A percentile compares a stretch with the other conserved stretches of the same genome.
phyloP scores from a whole-genome alignment of 495 filamentous ascomycete genomes.

The Podospora bellae-mahoneyi region DNA sequence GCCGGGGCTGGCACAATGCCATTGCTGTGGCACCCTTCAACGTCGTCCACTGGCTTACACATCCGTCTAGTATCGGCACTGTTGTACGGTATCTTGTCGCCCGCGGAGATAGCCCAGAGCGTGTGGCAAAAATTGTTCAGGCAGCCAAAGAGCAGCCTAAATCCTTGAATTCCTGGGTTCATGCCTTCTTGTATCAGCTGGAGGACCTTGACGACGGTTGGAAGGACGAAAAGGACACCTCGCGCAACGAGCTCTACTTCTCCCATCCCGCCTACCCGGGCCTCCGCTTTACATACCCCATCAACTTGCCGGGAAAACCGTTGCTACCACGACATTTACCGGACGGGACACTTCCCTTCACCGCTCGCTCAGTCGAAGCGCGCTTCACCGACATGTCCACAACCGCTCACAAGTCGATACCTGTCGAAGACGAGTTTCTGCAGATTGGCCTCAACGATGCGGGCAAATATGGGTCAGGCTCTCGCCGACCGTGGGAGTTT shows the following conservation, averaged over 20 bases:
- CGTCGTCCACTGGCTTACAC: constrained; percentile 14
- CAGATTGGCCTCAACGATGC: constrained; percentile 15
- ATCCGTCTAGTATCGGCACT: background rate
- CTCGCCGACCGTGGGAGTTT: constrained; percentile 13
- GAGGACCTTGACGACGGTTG: constrained; percentile 9
- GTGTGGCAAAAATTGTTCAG: background rate
- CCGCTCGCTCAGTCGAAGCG: constrained; percentile 11
- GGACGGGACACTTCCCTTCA: constrained; percentile 11
- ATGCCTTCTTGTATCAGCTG: background rate
- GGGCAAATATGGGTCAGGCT: background rate
- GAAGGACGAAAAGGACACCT: constrained; percentile 11
- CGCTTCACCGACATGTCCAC: constrained; percentile 15
- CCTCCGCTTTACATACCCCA: constrained; percentile 19
- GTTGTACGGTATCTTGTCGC: background rate
- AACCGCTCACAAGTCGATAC: constrained; percentile 6
- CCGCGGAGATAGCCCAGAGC: constrained; percentile 3
- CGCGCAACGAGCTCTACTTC: constrained; percentile 19
- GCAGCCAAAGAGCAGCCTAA: background rate
- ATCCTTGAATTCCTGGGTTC: background rate
- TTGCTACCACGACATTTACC: background rate
- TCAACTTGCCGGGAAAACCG: constrained; percentile 12
- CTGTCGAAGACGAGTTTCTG: constrained; percentile 8
- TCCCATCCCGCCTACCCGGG: constrained; percentile 17
- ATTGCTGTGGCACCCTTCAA: constrained; percentile 2
- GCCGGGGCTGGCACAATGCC: constrained; percentile 21